Conservation (phyloP, 1,284 basidiomycete genomes). For the Sporisorium exsertum region DNA sequence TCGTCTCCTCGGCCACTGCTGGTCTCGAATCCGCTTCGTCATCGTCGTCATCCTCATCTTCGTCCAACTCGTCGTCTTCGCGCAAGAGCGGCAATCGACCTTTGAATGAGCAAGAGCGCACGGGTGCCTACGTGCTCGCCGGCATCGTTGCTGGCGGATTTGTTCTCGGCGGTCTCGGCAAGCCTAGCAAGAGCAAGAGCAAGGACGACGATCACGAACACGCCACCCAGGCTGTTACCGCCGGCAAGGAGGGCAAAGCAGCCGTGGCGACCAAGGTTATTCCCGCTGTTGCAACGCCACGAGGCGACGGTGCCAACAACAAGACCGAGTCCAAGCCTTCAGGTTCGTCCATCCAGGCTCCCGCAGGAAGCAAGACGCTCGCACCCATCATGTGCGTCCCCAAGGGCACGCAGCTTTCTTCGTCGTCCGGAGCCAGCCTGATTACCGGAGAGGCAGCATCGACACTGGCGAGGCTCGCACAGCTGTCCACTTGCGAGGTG, state of each 20-base stretch:
- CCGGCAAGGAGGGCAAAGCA: constrained; percentile 9
- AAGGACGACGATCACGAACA: constrained; percentile 22
- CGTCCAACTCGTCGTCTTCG: constrained; percentile 22
- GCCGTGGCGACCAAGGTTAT: constrained; percentile 10
- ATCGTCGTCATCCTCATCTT: constrained; percentile 37
- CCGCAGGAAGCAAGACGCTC: constrained; percentile 39
- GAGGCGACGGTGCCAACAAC: constrained; percentile 23
- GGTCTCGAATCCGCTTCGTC: constrained; percentile 12
- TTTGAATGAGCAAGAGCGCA: constrained; percentile 74
- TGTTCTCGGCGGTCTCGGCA: constrained; percentile 72
- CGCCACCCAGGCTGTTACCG: neutral
- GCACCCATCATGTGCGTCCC: constrained; percentile 52
- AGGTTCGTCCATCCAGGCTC: constrained; percentile 25
- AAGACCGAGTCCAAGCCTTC: constrained; percentile 24
- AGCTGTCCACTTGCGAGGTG: constrained; percentile 57
- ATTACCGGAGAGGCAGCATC: constrained; percentile 9
- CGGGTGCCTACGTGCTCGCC: constrained; percentile 74
- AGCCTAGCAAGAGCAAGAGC: constrained; percentile 46
- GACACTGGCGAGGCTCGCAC: constrained; percentile 36
- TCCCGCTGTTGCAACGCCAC: constrained; percentile 31
- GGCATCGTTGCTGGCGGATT: constrained; percentile 75
- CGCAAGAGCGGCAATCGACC: constrained; percentile 68
- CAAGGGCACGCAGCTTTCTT: constrained; percentile 33
- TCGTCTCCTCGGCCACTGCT: constrained; percentile 31
- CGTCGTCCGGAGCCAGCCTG: constrained; percentile 2